phyloP scores from a whole-genome alignment of 1,284 basidiomycete genomes.

The Austroboletus novae-zelandiae region DNA sequence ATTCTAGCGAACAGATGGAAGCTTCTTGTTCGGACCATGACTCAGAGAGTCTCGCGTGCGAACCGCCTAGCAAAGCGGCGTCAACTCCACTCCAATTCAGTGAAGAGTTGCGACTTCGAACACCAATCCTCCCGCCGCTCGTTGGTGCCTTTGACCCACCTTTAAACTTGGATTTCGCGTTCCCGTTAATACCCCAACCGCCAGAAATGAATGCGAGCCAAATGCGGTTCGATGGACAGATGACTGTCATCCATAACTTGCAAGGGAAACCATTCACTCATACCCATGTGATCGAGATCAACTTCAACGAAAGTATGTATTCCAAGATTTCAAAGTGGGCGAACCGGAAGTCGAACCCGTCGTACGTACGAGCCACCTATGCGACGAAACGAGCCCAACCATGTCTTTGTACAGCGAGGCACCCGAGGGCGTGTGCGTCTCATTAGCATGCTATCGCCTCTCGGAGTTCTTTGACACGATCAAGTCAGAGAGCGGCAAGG shows the following conservation, averaged over 20 bases:
- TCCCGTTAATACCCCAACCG: not conserved
- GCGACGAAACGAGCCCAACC: not conserved
- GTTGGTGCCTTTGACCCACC: constrained; percentile 14
- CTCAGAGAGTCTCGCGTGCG: not conserved
- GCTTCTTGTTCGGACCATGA: not conserved
- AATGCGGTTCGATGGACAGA: constrained; percentile 18
- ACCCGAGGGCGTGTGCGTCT: constrained; percentile 24
- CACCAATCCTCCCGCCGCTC: constrained; percentile 14
- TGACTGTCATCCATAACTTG: constrained; percentile 15
- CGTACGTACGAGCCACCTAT: constrained; percentile 21
- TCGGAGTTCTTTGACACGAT: constrained; percentile 11
- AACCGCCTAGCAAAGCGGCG: not conserved
- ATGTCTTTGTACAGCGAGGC: constrained; percentile 15
- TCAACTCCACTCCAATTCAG: constrained; percentile 2
- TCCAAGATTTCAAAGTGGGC: constrained; percentile 23
- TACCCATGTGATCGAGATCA: constrained; percentile 22
- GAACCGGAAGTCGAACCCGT: constrained; percentile 16
- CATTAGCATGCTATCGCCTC: constrained; percentile 29
- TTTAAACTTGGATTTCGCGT: constrained; percentile 19
- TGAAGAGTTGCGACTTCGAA: not conserved
- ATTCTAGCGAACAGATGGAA: constrained; percentile 5
- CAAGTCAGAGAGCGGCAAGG: constrained; percentile 1
- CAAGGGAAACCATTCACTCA: constrained; percentile 23
- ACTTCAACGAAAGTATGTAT: constrained; percentile 20
- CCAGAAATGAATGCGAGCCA: not conserved